A percentile compares a stretch with the other conserved stretches of the same genome.
Conservation (phyloP, 768 basidiomycete genomes). For the Boletus reticulatus region DNA sequence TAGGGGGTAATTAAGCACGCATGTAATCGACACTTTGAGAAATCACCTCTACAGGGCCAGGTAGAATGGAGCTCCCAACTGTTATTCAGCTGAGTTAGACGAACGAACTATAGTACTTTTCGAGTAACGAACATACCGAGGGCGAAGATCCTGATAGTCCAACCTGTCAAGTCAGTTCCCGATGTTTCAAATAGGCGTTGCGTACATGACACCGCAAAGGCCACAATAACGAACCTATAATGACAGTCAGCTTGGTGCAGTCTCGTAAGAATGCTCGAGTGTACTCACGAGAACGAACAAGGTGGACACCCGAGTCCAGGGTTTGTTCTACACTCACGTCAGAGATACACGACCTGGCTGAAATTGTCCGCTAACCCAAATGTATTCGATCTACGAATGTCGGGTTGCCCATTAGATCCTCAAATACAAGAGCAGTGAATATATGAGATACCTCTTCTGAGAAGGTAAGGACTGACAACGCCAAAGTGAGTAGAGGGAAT, state of each 20-base stretch:
- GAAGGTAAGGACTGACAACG: conserved; percentile 6
- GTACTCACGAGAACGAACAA: conserved; percentile 2
- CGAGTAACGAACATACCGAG: neutral
- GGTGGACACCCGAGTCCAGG: conserved; percentile 1
- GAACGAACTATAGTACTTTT: too few species aligned
- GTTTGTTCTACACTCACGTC: neutral
- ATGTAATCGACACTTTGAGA: too few species aligned
- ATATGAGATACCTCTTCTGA: conserved; percentile 1
- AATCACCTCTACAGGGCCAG: conserved; percentile 7
- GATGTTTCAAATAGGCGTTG: neutral
- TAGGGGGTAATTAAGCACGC: neutral
- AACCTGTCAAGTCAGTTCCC: neutral
- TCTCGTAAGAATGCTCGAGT: neutral
- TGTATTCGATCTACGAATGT: neutral
- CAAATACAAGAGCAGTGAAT: too few species aligned
- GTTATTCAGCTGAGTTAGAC: neutral
- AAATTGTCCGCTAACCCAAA: neutral
- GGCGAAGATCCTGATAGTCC: neutral
- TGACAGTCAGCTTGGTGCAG: neutral
- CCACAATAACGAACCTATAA: conserved; percentile 13
- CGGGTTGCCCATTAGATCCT: neutral
- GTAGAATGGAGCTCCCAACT: conserved; percentile 11
- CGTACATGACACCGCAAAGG: conserved; percentile 5
- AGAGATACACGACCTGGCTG: neutral
- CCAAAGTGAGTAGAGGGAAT: neutral